Percentiles rank a stretch among this genome's conserved stretches.
phyloP scores from a whole-genome alignment of 768 basidiomycete species.

The Tylopilus vinaceipallidus region DNA sequence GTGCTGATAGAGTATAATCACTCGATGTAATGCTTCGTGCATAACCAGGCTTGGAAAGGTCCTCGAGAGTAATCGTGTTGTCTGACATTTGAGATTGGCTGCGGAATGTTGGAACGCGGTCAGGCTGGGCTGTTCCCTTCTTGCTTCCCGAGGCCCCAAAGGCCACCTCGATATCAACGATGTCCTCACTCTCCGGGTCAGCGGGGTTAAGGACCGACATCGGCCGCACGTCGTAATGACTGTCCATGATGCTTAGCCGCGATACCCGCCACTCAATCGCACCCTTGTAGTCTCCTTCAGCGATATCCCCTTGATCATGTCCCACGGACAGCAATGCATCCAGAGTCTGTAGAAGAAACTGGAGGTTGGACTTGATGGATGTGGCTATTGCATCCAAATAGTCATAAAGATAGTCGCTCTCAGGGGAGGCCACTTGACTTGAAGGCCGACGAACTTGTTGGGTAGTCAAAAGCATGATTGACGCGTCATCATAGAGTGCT shows the following conservation, averaged over 20 bases:
- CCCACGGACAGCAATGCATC: constrained; percentile 63
- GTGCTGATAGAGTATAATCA: constrained; percentile 25
- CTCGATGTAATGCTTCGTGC: constrained; percentile 20
- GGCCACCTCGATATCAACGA: constrained; percentile 58
- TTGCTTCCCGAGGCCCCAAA: constrained; percentile 41
- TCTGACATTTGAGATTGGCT: constrained; percentile 36
- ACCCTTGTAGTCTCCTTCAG: constrained; percentile 67
- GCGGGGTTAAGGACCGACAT: constrained; percentile 38
- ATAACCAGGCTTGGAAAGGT: constrained; percentile 22
- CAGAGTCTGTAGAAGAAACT: constrained; percentile 54
- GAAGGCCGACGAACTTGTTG: constrained; percentile 38
- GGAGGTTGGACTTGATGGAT: constrained; percentile 56
- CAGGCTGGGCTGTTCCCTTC: constrained; percentile 19
- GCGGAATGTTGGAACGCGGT: constrained; percentile 29
- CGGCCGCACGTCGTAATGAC: constrained; percentile 44
- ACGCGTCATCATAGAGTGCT: constrained; percentile 70
- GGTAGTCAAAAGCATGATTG: constrained; percentile 54
- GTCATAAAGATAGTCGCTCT: constrained; percentile 33
- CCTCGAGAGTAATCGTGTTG: constrained; percentile 32
- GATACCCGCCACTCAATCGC: constrained; percentile 80
- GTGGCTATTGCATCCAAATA: constrained; percentile 48
- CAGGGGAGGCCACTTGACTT: constrained; percentile 4
- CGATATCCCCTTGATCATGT: constrained; percentile 67
- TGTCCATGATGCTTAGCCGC: constrained; percentile 59
- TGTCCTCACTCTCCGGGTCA: constrained; percentile 46